Percentiles rank a stretch among this genome's conserved stretches.
Evolutionary conservation across 2,329 filamentous ascomycete species (phyloP).

Genomic region (Akanthomyces uredinophilus): DNA sequence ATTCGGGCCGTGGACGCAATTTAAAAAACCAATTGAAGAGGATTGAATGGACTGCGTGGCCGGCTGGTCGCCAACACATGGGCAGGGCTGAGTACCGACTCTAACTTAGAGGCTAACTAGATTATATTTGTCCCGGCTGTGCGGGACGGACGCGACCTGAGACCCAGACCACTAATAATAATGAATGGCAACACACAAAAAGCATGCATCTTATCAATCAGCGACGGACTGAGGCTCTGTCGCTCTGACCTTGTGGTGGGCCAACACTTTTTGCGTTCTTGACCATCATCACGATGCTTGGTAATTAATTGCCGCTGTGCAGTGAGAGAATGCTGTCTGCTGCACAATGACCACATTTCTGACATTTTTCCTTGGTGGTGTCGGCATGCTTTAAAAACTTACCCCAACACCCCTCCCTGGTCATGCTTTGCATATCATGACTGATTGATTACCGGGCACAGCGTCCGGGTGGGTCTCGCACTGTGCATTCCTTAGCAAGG

Average conservation of each 20-base stretch:
- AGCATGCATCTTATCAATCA: constrained; percentile 12
- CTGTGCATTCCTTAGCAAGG: neutral
- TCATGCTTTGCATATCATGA: constrained; percentile 13
- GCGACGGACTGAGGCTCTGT: neutral
- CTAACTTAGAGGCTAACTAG: neutral
- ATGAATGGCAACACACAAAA: neutral
- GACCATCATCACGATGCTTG: neutral
- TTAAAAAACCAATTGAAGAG: neutral
- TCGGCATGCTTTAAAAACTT: neutral
- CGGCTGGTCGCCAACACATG: neutral
- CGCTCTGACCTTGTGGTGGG: too few relatives aligned
- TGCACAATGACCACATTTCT: neutral
- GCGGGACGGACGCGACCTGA: neutral
- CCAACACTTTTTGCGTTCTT: neutral
- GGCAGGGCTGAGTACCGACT: neutral
- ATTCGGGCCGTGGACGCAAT: neutral
- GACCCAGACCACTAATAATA: neutral
- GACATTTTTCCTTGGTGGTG: neutral
- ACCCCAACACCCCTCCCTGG: neutral
- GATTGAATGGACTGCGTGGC: neutral
- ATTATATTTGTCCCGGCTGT: neutral
- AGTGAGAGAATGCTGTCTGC: neutral
- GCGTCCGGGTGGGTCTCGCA: neutral
- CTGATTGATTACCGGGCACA: constrained; percentile 10
- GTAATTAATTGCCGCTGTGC: neutral